Conservation (phyloP, 2,329 filamentous ascomycete species). For the Xylariaceae sp. region DNA sequence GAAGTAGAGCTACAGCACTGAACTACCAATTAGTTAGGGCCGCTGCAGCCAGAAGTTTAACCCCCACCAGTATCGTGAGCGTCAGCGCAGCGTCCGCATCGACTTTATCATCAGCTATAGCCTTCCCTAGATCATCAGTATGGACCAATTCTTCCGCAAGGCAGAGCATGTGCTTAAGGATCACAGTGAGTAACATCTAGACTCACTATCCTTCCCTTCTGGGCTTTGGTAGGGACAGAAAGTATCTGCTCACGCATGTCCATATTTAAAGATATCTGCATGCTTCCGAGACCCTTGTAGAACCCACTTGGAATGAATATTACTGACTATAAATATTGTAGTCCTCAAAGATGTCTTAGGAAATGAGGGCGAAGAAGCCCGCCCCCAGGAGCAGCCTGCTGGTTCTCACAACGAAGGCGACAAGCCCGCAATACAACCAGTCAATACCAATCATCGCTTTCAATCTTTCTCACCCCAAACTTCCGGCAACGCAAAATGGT, state of each 20-base stretch:
- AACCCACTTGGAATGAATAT: too few relatives aligned
- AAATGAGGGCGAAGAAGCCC: conserved; percentile 43
- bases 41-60: too few relatives aligned
- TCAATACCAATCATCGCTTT: conserved; percentile 57
- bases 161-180: conserved; percentile 45
- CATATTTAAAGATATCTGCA: too few relatives aligned
- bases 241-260: too few relatives aligned
- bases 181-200: too few relatives aligned
- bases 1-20: too few relatives aligned
- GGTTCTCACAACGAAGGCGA: background rate
- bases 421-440: conserved; percentile 38
- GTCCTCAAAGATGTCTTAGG: conserved; percentile 47
- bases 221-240: too few relatives aligned
- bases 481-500: conserved; percentile 82
- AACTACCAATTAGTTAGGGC: too few relatives aligned
- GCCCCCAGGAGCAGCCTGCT: conserved; percentile 5
- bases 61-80: background rate
- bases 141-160: conserved; percentile 52
- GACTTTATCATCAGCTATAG: background rate
- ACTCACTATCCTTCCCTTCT: too few relatives aligned
- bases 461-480: conserved; percentile 76
- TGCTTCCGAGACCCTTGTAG: too few relatives aligned
- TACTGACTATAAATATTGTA: too few relatives aligned
- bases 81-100: background rate
- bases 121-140: conserved; percentile 28